Conservation (phyloP, 2,329 filamentous ascomycete genomes). For the Phyllosticta citrichinensis region DNA sequence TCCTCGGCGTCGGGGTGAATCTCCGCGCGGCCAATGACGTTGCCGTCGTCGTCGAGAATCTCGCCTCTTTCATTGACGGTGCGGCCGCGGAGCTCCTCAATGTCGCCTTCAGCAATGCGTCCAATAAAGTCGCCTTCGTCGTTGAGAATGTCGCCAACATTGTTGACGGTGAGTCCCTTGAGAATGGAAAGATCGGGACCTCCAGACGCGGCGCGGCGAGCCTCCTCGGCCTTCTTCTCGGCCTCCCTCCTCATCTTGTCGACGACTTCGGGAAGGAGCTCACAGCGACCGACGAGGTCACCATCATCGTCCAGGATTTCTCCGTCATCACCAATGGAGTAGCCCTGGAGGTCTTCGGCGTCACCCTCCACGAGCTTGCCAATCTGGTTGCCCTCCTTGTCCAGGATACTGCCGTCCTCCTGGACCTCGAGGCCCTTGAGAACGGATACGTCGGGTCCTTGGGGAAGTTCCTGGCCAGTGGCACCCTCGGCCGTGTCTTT, state of each 20-base stretch:
- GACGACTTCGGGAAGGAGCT: conserved; percentile 38
- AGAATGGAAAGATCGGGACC: conserved; percentile 37
- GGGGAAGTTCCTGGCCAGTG: conserved; percentile 23
- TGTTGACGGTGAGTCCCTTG: conserved; percentile 38
- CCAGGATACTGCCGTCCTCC: conserved; percentile 44
- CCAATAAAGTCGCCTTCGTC: conserved; percentile 42
- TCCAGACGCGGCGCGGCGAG: conserved; percentile 20
- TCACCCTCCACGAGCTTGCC: conserved; percentile 43
- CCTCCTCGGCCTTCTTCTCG: conserved; percentile 18
- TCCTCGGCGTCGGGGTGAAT: conserved; percentile 37
- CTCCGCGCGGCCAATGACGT: conserved; percentile 43
- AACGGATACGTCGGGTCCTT: conserved; percentile 35
- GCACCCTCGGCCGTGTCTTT: conserved; percentile 16
- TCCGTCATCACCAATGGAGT: conserved; percentile 43
- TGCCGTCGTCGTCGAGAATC: conserved; percentile 45
- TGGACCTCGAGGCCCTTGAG: conserved; percentile 44
- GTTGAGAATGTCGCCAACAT: conserved; percentile 39
- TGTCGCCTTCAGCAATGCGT: conserved; percentile 38
- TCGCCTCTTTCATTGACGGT: conserved; percentile 44
- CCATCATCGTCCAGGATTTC: conserved; percentile 47
- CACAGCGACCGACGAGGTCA: conserved; percentile 44
- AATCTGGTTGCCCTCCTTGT: conserved; percentile 39
- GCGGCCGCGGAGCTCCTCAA: conserved; percentile 37
- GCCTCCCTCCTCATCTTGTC: conserved; percentile 26
- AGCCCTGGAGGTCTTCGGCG: conserved; percentile 42